Percentiles rank a stretch among this genome's conserved stretches.
phyloP scores from a whole-genome alignment of 208 protist genomes.

The Angomonas ambiguus region DNA sequence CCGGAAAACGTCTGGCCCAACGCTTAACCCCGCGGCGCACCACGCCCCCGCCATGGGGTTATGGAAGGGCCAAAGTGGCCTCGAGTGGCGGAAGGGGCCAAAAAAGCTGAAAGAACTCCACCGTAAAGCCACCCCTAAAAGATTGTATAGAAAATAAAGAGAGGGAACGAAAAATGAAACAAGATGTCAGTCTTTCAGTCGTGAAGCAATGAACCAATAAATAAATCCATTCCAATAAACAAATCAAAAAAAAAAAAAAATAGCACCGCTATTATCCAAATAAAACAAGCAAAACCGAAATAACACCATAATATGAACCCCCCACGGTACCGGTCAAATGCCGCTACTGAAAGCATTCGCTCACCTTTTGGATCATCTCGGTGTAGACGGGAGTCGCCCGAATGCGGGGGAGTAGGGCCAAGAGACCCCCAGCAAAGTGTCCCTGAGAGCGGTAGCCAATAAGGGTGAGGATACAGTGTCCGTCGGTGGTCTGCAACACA shows the following conservation, averaged over 20 bases:
- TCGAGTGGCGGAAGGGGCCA: no score
- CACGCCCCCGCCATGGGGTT: neutral
- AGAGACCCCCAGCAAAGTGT: slow-evolving; percentile 70
- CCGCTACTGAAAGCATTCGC: neutral
- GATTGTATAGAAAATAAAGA: no score
- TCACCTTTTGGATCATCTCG: neutral
- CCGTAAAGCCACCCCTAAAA: no score
- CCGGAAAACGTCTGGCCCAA: neutral
- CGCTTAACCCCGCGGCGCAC: no score
- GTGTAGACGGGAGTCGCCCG: neutral
- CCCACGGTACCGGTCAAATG: neutral
- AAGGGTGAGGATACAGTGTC: slow-evolving; percentile 56
- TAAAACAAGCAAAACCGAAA: no score
- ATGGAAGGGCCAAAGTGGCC: neutral
- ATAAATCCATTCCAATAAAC: neutral
- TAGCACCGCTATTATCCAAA: neutral
- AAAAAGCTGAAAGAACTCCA: no score
- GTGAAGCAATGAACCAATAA: neutral
- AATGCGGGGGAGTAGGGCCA: slow-evolving; percentile 72
- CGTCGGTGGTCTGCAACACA: slow-evolving; percentile 74
- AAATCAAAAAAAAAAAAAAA: neutral
- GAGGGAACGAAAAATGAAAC: neutral
- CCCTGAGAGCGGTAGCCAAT: slow-evolving; percentile 75
- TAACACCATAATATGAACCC: neutral
- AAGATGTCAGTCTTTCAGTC: slow-evolving; percentile 4